Conservation (phyloP, 305 asterid species). For the Fraxinus nigra region DNA sequence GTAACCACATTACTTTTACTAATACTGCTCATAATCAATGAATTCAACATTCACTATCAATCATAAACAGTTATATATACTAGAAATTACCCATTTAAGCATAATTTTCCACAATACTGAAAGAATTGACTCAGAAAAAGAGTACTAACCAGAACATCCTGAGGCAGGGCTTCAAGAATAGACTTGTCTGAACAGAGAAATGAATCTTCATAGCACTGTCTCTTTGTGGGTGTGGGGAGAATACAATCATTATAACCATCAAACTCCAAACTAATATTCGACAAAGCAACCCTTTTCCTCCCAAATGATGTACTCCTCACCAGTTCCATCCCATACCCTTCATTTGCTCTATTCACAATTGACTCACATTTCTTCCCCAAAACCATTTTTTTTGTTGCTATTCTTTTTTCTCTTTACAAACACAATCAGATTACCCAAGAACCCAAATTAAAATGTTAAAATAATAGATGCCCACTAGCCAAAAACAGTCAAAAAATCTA, state of each 20-base stretch:
- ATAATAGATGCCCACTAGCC: not conserved
- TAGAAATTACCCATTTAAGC: not conserved
- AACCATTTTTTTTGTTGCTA: constrained; percentile 24
- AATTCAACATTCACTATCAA: not conserved
- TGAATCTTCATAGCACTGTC: constrained; percentile 37
- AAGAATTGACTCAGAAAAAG: not conserved
- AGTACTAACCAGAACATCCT: constrained; percentile 66
- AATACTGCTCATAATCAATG: not conserved
- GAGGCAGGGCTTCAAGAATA: constrained; percentile 60
- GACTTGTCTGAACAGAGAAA: constrained; percentile 26
- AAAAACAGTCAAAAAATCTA: not conserved
- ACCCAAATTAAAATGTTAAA: not conserved
- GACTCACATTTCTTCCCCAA: not conserved
- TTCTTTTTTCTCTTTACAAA: not conserved
- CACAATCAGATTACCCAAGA: constrained; percentile 31
- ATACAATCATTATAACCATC: constrained; percentile 24
- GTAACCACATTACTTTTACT: not conserved
- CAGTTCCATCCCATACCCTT: constrained; percentile 47
- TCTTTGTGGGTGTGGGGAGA: constrained; percentile 33
- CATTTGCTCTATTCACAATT: constrained; percentile 15
- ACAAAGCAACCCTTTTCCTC: constrained; percentile 63
- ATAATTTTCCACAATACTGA: not conserved
- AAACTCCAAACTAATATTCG: constrained; percentile 21
- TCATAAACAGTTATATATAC: not conserved
- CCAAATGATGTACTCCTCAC: constrained; percentile 66